phyloP scores from a whole-genome alignment of 225 moss, liverwort and hornwort genomes.

The Pleurozium schreberi region DNA sequence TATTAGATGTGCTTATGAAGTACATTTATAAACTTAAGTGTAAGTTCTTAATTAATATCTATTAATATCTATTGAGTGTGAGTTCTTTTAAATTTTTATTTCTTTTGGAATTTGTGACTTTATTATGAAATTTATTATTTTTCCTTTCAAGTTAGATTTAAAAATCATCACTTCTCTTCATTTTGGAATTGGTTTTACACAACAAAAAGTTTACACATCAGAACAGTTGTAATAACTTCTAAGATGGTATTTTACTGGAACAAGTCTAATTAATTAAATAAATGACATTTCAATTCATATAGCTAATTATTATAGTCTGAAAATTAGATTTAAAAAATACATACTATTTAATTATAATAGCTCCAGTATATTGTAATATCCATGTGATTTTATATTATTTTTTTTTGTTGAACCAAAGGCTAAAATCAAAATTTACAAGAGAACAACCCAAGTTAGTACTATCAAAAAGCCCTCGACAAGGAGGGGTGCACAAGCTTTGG shows the following conservation, averaged over 20 bases:
- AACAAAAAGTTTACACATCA: not conserved
- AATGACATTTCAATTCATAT: too few species aligned
- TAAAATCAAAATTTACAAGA: not conserved
- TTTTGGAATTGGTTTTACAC: too few species aligned
- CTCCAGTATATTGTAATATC: not conserved
- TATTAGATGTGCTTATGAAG: too few species aligned
- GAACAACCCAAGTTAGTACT: fast-evolving
- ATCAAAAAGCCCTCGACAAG: too few species aligned
- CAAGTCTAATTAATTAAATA: not conserved
- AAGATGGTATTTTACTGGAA: not conserved
- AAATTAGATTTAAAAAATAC: not conserved
- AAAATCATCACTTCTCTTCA: not conserved
- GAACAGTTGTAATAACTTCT: not conserved
- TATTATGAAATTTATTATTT: too few species aligned
- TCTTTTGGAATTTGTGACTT: not conserved
- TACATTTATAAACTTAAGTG: not conserved
- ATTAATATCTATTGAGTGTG: too few species aligned
- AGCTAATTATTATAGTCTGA: not conserved
- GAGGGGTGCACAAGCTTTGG: too few species aligned
- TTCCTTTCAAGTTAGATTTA: not conserved
- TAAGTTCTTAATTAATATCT: too few species aligned
- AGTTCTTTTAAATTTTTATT: not conserved
- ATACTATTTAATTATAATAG: not conserved
- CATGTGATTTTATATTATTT: not conserved
- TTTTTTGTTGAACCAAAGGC: fast-evolving